Percentiles rank a stretch among this genome's conserved stretches.
These are phyloP conservation scores for Termitomyces sp. DNA, from an alignment of 768 basidiomycete genomes.

Conservation along the genomic window DNA sequence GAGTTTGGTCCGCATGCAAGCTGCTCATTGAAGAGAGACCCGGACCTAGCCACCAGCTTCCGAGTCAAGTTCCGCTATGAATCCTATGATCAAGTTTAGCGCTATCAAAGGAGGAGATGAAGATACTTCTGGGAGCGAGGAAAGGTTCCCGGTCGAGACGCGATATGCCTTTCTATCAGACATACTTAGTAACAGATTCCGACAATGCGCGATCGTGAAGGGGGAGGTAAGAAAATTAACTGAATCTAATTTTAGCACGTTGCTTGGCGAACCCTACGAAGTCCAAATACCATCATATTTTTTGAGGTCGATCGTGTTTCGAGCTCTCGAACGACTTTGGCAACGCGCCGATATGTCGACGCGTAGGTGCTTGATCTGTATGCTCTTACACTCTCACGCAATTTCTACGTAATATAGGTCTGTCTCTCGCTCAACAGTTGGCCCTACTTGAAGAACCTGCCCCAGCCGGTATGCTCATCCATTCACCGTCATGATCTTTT, in stretches of 20 bases:
- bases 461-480: slow-evolving; percentile 51
- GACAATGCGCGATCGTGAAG: not conserved
- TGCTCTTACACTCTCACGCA: not conserved
- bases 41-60: not conserved
- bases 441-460: slow-evolving; percentile 70
- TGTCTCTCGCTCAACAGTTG: slow-evolving; percentile 76
- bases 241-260: not conserved
- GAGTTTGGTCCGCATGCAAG: not conserved
- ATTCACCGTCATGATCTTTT: not conserved
- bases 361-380: slow-evolving; percentile 4
- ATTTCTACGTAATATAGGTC: slow-evolving; percentile 20
- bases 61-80: not conserved
- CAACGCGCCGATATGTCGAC: slow-evolving; percentile 4
- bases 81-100: not conserved
- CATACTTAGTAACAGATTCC: not conserved
- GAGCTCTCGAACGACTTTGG: not conserved
- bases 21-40: not conserved
- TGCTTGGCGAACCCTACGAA: not conserved
- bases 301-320: slow-evolving; percentile 2
- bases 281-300: slow-evolving; percentile 11
- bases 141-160: not conserved
- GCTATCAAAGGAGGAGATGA: not conserved
- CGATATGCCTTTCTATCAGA: not conserved
- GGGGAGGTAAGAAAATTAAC: no score
- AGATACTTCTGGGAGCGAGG: not conserved